Evolutionary conservation across 1,284 basidiomycete genomes (phyloP), one percentile per base, ranked within the genome.

Genomic region (Sparassis latifolia): DNA sequence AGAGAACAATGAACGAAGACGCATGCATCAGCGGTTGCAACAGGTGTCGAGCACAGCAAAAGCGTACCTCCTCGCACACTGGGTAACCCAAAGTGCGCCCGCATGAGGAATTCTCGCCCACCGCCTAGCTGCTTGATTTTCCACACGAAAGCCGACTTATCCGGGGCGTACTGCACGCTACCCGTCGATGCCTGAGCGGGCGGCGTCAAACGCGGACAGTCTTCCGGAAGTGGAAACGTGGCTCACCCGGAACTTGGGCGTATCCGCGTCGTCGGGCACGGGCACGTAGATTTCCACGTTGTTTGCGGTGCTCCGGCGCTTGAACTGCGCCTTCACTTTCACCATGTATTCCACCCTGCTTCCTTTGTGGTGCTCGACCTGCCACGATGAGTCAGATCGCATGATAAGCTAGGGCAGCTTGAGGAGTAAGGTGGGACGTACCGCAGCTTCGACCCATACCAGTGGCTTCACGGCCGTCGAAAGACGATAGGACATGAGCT

Each of bases 231-330:
- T 6, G 28, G 40, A 28, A 5, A 42, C 10, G 29, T 10, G 31
- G 73, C 86, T 58, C 62, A 91, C 91, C 60, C 94, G 77, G 73
- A 99, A 99, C 66, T 96, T 97, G 0, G 97, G 97, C 61, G 88
- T 96, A 68, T 99, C 96, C 10, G 96, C 97, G 68, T 99, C 97
- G 59, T 99, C 96, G 2, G 97, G 95, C 0, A 99, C 97, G 3
- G 95, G 94, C 2, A 99, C 94, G 69, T 91, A 96, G 51, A 99
- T 90, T 73, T 99, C 96, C 42, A 99, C 96, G 62, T 98, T 98
- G 75, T 98, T 99, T 48, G 97, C 96, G 2, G 93, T 91, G 59
- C 92, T 96, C 57, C 93, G 76, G 54, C 96, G 76, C 75, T 99
- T 99, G 79, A 99, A 99, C 68, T 99, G 96, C 4, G 94, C 96